These are phyloP conservation scores for Dalbergia oliveri DNA, from an alignment of 306 rosid genomes.

Conservation along the genomic window DNA sequence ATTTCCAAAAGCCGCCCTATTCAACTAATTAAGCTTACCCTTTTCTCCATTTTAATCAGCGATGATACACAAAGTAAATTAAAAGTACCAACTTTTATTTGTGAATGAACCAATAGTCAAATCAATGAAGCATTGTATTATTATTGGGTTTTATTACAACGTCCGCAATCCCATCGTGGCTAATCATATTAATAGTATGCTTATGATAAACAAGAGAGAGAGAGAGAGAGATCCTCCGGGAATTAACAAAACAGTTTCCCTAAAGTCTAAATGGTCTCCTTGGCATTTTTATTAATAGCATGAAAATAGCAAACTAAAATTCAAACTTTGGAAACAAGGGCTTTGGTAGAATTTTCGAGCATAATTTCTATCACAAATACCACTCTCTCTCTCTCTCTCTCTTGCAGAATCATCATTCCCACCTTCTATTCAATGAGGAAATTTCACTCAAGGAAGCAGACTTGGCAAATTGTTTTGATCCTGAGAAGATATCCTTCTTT, in stretches of 20 bases:
- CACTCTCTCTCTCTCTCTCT: no score
- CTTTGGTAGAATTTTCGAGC: no score
- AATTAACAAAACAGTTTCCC: not conserved
- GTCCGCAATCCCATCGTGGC: no score
- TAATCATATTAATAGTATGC: no score
- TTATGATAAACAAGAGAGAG: no score
- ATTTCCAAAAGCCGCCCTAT: not conserved
- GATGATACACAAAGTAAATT: not conserved
- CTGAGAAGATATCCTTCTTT: no score
- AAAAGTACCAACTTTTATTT: constrained; percentile 4
- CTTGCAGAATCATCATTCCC: no score
- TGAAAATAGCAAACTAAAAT: not conserved
- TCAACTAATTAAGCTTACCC: not conserved
- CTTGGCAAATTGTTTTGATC: no score
- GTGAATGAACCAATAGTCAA: not conserved
- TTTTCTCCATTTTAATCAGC: not conserved
- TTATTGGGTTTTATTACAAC: no score
- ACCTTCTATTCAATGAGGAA: no score
- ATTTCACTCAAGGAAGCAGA: no score
- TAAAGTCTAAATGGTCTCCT: not conserved
- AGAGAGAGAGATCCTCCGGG: not conserved
- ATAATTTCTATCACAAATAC: no score
- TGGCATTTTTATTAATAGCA: not conserved
- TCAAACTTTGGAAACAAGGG: not conserved
- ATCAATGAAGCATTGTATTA: not conserved